Base-by-base conservation (phyloP, 2,329 filamentous ascomycete genomes). In the Plenodomus tracheiphilus region DNA sequence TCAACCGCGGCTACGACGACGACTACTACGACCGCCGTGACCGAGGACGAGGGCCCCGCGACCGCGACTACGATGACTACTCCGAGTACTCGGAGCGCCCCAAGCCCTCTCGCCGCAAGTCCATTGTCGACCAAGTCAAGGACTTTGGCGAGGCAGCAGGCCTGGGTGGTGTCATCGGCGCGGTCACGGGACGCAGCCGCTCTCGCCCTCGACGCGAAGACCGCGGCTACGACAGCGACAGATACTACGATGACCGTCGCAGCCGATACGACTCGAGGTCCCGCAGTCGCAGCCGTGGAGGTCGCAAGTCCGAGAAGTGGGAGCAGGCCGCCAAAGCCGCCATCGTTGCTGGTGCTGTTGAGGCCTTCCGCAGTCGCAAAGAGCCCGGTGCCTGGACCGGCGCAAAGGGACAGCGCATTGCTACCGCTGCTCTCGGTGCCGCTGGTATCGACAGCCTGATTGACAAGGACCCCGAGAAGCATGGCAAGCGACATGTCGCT, bases 361-460 rank as follows among this genome's bases (percentile, higher is more conserved):
- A 97, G 73, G 93, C 93, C 36, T 96, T 96, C 80, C 87, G 90
- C 53, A 86, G 91, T 47, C 86, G 92, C 69, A 96, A 93, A 65
- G 88, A 94, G 54, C 88, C 91, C 2, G 93, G 93, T 46, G 84
- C 87, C 37, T 97, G 92, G 91, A 88, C 86, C 56, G 93, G 92
- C 32, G 88, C 89, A 55, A 97, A 97, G 75, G 90, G 91, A 58
- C 94, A 91, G 77, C 90, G 93, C 43, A 84, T 97, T 51, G 82
- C 96, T 41, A 97, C 93, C 18, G 92, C 91, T 40, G 93, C 93
- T 30, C 73, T 86, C 21, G 88, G 90, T 74, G 91, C 93, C 51
- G 93, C 89, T 59, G 89, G 91, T 49, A 88, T 96, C 53, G 91
- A 97, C 71, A 86, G 86, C 19, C 81, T 91, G 36, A 78, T 87